phyloP scores from a whole-genome alignment of 106 monocot genomes.

The Dactylorhiza incarnata region DNA sequence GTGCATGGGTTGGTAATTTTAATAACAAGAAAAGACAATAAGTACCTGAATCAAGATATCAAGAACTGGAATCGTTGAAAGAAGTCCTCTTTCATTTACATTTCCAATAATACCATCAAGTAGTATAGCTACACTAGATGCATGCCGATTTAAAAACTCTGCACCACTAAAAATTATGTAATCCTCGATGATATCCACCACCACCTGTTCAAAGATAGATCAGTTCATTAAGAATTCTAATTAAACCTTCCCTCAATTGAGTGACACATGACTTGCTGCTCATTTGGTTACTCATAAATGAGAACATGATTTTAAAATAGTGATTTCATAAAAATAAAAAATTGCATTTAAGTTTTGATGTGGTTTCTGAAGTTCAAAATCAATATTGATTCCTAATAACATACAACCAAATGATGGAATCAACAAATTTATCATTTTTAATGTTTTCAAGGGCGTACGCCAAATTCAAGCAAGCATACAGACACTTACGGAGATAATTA shows the following conservation, averaged over 20 bases:
- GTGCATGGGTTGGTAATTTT: too few relatives aligned
- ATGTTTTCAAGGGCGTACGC: too few relatives aligned
- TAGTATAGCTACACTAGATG: slow-evolving; percentile 63
- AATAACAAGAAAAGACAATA: too few relatives aligned
- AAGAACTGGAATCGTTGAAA: slow-evolving; percentile 71
- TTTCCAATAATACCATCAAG: slow-evolving; percentile 84
- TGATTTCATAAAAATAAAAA: too few relatives aligned
- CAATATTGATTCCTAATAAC: too few relatives aligned
- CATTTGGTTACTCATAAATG: background rate
- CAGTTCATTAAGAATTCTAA: background rate
- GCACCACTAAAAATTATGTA: slow-evolving; percentile 80
- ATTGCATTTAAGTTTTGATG: too few relatives aligned
- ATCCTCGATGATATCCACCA: slow-evolving; percentile 73
- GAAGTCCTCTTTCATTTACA: slow-evolving; percentile 91
- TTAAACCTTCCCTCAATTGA: background rate
- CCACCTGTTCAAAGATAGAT: slow-evolving; percentile 41
- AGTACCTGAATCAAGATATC: slow-evolving; percentile 83
- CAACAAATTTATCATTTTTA: too few relatives aligned
- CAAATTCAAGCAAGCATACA: too few relatives aligned
- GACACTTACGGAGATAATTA: background rate
- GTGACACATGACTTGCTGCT: background rate
- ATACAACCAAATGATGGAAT: too few relatives aligned
- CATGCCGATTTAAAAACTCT: slow-evolving; percentile 77
- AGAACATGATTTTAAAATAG: background rate
- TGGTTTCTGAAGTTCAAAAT: too few relatives aligned